Evolutionary conservation across 2,329 filamentous ascomycete genomes (phyloP).

Genomic region (Xylaria polymorpha): DNA sequence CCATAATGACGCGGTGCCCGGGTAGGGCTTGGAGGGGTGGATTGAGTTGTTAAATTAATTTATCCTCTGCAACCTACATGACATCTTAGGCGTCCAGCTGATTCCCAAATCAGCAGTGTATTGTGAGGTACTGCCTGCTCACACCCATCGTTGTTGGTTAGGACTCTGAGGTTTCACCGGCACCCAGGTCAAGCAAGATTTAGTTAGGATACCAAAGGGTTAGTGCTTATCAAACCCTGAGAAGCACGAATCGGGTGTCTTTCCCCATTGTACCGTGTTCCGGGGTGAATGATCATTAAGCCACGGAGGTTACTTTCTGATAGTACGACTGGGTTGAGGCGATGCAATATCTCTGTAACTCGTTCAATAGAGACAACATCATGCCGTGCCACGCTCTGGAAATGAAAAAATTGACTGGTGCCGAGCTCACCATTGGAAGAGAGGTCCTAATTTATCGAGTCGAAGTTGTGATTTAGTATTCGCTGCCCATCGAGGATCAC

Average conservation of each 20-base stretch:
- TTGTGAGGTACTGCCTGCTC: constrained; percentile 3
- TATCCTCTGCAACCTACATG: constrained; percentile 30
- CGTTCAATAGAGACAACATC: constrained; percentile 32
- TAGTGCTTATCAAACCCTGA: constrained; percentile 40
- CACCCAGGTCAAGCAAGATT: constrained; percentile 35
- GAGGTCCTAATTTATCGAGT: not conserved
- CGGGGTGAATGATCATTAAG: constrained; percentile 21
- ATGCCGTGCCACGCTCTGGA: constrained; percentile 41
- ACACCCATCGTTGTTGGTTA: constrained; percentile 15
- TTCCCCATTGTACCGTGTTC: constrained; percentile 43
- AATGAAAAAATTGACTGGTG: not conserved
- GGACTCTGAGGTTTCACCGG: constrained; percentile 29
- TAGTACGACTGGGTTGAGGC: constrained; percentile 16
- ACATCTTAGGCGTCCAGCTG: constrained; percentile 32
- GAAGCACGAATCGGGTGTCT: constrained; percentile 46
- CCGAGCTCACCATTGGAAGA: not conserved
- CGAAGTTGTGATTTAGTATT: not conserved
- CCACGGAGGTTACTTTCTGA: constrained; percentile 12
- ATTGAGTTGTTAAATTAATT: constrained; percentile 33
- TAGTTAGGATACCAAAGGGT: constrained; percentile 32
- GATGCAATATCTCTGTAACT: constrained; percentile 38
- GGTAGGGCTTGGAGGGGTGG: constrained; percentile 35
- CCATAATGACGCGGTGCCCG: constrained; percentile 34
- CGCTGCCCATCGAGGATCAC: constrained; percentile 9
- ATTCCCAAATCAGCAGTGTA: constrained; percentile 10